Evolutionary conservation across 202 grass and related monocot genomes (phyloP).

Genomic region (Dendrocalamus latiflorus): DNA sequence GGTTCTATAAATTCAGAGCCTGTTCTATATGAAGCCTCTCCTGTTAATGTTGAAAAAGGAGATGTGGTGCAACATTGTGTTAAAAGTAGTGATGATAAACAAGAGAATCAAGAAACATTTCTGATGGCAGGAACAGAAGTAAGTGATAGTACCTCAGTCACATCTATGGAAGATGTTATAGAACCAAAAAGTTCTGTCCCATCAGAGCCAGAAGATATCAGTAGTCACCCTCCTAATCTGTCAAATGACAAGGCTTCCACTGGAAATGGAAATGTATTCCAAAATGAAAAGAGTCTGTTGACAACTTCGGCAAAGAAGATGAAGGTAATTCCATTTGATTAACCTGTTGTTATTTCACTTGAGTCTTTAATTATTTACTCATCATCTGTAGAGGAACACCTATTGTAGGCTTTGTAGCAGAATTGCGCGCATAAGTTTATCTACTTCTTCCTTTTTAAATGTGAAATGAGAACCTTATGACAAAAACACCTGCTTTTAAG

Average conservation of each 20-base stretch:
- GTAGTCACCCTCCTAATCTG: constrained; percentile 1
- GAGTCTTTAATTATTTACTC: neutral
- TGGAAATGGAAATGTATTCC: constrained; percentile 28
- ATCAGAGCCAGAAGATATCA: constrained; percentile 31
- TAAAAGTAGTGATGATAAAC: constrained; percentile 15
- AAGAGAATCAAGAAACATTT: constrained; percentile 26
- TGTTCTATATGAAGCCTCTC: neutral
- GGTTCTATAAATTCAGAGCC: constrained; percentile 25
- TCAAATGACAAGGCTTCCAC: constrained; percentile 9
- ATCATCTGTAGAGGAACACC: neutral
- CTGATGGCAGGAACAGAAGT: constrained; percentile 1
- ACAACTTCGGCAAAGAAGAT: constrained; percentile 15
- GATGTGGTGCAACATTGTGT: neutral
- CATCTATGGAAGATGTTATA: constrained; percentile 31
- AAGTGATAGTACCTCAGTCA: constrained; percentile 34
- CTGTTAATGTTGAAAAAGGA: neutral
- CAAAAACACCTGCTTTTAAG: neutral
- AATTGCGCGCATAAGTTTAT: neutral
- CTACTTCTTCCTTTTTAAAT: neutral
- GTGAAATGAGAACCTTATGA: neutral
- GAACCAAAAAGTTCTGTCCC: constrained; percentile 6
- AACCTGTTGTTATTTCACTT: neutral
- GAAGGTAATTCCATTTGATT: constrained; percentile 11
- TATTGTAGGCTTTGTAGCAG: neutral
- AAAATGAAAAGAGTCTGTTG: constrained; percentile 19